Percentiles rank a stretch among this genome's conserved stretches.
phyloP scores from a whole-genome alignment of 306 rosid species.

The Vigna radiata region DNA sequence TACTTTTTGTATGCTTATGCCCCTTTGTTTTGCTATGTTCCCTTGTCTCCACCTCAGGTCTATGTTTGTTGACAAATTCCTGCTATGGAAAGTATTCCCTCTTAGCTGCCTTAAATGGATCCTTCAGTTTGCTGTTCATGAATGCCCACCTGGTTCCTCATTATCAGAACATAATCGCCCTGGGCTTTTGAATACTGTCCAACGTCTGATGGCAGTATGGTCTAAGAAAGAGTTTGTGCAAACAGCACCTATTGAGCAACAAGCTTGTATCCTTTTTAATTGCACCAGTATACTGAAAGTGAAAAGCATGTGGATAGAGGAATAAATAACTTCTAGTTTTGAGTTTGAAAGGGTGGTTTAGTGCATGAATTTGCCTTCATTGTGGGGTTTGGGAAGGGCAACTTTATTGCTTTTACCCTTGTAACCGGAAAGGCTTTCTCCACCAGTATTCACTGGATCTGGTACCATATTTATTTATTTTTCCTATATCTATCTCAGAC shows the following conservation, averaged over 20 bases:
- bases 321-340: conserved; percentile 5
- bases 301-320: conserved; percentile 23
- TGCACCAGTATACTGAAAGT: conserved; percentile 31
- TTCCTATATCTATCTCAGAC: conserved; percentile 69
- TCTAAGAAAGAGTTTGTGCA: conserved; percentile 88
- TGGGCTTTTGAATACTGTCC: conserved; percentile 60
- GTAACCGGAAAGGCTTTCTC: conserved; percentile 20
- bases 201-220: conserved; percentile 75
- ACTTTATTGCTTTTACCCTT: conserved; percentile 23
- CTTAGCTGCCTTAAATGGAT: conserved; percentile 86
- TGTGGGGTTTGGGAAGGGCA: conserved; percentile 24
- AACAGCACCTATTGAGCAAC: conserved; percentile 84
- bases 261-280: conserved; percentile 85
- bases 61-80: conserved; percentile 80
- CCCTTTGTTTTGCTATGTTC: conserved; percentile 19
- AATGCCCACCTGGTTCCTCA: conserved; percentile 69
- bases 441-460: conserved; percentile 21
- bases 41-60: conserved; percentile 62
- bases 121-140: conserved; percentile 80
- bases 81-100: conserved; percentile 95
- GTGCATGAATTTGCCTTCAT: conserved; percentile 17
- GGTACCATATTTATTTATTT: conserved; percentile 45
- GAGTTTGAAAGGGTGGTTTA: conserved; percentile 30
- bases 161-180: conserved; percentile 51
- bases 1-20: conserved; percentile 17